Evolutionary conservation across 2,329 filamentous ascomycete species (phyloP), one percentile per base, ranked within the genome.

Genomic region (Microdochium paspali): DNA sequence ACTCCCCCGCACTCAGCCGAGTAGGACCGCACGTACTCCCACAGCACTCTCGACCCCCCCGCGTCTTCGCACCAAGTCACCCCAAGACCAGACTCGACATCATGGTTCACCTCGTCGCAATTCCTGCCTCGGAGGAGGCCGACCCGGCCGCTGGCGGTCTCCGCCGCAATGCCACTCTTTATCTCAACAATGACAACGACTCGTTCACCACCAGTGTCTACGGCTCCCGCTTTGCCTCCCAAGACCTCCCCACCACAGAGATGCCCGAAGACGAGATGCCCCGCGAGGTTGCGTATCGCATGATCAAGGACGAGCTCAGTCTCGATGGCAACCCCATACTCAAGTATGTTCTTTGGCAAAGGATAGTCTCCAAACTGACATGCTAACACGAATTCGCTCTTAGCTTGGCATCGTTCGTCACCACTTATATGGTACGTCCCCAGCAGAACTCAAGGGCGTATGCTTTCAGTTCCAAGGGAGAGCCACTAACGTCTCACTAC

Each of bases 301-400:
- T 96, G 87, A 96, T 96, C 74, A 91, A 89, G 73, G 91, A 96
- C 64, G 88, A 95, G 61, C 74, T 96, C 54, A 93, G 87, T 53
- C 73, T 96, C 46, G 91, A 97, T 63, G 90, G 90, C 48, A 94
- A 91, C 57, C 89, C 90, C 9, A 91, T 90, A 75, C 77, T 95
- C 53, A 88, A 85, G 83, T 87, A 69, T 56, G 74, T 61, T 9
- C 15, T 3, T 24, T 12, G 40, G 28, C 31, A 7, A 40, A 40
- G 6, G 12, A 35, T 9, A 5, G 18, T 7, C 35, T 20, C 23
- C 9, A 12, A 7, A 5, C 3, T 7, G 15, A 18, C 35, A 18
- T 9, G 31, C 31, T 35, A 18, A 35, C 31, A 35, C 23, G 21
- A 30, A 45, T 9, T 44, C n/a, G 18, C 10, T 6, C n/a, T 44